These are phyloP conservation scores for Fusarium paranaense DNA, from an alignment of 2,329 filamentous ascomycete species.

Conservation along the genomic window DNA sequence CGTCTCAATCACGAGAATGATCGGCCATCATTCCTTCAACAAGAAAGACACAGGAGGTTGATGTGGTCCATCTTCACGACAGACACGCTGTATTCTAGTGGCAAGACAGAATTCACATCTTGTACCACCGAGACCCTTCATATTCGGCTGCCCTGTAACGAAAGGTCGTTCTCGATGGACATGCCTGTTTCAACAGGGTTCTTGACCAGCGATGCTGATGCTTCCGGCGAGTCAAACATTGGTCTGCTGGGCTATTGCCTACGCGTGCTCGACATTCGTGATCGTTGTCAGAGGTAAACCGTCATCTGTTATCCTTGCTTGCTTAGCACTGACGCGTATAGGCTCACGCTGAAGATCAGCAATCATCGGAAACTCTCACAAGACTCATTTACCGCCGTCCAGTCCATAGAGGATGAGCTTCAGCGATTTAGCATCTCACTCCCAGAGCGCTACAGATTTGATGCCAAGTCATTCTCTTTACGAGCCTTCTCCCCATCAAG, in stretches of 20 bases:
- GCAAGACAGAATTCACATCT: conserved; percentile 18
- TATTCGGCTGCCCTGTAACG: conserved; percentile 5
- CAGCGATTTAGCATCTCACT: conserved; percentile 15
- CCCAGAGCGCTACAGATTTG: conserved; percentile 21
- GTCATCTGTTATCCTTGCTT: not conserved
- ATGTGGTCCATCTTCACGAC: conserved; percentile 40
- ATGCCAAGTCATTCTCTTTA: conserved; percentile 32
- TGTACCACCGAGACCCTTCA: conserved; percentile 14
- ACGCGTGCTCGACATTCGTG: conserved; percentile 16
- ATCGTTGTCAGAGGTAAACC: conserved; percentile 22
- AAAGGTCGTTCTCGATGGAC: conserved; percentile 21
- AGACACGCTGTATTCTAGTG: conserved; percentile 25
- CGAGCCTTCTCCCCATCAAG: conserved; percentile 36
- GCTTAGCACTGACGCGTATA: not conserved
- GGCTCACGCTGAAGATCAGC: conserved; percentile 33
- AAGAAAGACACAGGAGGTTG: conserved; percentile 30
- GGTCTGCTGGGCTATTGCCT: conserved; percentile 21
- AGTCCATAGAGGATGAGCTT: conserved; percentile 26
- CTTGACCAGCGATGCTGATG: not conserved
- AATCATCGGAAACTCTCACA: conserved; percentile 31
- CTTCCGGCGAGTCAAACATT: not conserved
- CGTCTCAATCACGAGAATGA: conserved; percentile 37
- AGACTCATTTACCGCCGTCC: conserved; percentile 5
- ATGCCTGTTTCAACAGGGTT: not conserved
- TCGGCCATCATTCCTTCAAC: conserved; percentile 20